Evolutionary conservation across 1,139 yeast genomes (phyloP).

Genomic region (Saccharomyces hybrid): DNA sequence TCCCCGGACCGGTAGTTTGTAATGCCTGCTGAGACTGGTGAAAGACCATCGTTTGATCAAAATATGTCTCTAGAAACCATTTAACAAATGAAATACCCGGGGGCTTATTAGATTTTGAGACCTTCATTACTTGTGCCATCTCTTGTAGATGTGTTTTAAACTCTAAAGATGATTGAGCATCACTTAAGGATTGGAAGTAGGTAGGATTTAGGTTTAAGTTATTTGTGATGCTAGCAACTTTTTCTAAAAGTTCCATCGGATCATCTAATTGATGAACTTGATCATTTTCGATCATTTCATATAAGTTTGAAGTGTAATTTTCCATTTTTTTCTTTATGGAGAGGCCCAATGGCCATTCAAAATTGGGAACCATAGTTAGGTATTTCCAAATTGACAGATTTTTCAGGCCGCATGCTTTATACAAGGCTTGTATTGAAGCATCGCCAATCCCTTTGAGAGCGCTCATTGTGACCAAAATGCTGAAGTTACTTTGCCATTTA

Average conservation of each 20-base stretch:
- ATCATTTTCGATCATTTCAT: conserved; percentile 9
- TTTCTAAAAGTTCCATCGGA: conserved; percentile 14
- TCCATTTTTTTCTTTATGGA: conserved; percentile 15
- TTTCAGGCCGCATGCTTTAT: conserved; percentile 10
- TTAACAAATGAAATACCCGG: conserved; percentile 24
- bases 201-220: conserved; percentile 14
- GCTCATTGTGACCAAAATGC: conserved; percentile 22
- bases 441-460: conserved; percentile 24
- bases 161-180: conserved; percentile 6
- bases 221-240: conserved; percentile 11
- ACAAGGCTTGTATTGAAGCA: conserved; percentile 19
- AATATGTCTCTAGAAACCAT: conserved; percentile 42
- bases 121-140: conserved; percentile 28
- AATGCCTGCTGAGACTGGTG: conserved; percentile 14
- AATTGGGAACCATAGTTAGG: conserved; percentile 10
- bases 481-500: conserved; percentile 22
- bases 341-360: conserved; percentile 14
- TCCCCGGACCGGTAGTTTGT: conserved; percentile 21
- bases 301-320: conserved; percentile 8
- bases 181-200: conserved; percentile 4
- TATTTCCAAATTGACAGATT: conserved; percentile 24
- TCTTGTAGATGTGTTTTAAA: conserved; percentile 26
- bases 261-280: conserved; percentile 4
- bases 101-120: conserved; percentile 21
- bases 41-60: conserved; percentile 36